Evolutionary conservation across 2,329 filamentous ascomycete genomes (phyloP), one percentile per base, ranked within the genome.

Genomic region (Diaporthe destruens): DNA sequence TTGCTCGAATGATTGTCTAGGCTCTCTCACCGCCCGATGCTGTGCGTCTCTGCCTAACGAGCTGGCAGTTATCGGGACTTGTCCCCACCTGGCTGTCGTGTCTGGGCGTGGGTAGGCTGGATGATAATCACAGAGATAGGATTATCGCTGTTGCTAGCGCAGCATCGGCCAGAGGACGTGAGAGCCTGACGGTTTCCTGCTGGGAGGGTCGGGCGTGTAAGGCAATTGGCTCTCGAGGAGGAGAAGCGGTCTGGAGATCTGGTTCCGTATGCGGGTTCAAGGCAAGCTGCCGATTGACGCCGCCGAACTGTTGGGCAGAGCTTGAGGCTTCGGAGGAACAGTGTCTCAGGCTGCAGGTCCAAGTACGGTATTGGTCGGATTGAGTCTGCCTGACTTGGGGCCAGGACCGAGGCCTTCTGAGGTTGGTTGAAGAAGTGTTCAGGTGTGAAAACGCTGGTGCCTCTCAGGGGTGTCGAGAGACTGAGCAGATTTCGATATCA

Each of bases 191-290:
- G 32, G 68, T 23, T 54, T 7, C 23, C 44, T 42, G 34, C 55
- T 44, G 44, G n/a, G 9, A 53, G 14, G 55, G 32, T 9, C 7
- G 32, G 14, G 55, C 44, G 23, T 56, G 44, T n/a, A 11, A 53
- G 8, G 55, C 44, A 18, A 23, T 29, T 9, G 20, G 55, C 23
- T 61, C 12, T 42, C 2, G 5, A 29, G 34, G 47, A 42, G 44
- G 47, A 42, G 44, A 54, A 16, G 68, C 55, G 68, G 68, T 70
- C 55, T 70, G 55, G 16, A 42, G 44, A 11, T 70, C 32, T 70
- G 68, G 68, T 70, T 70, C 55, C 55, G 68, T 61, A 70, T 70
- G 68, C 68, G 57, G 23, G 68, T 54, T 70, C 34, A 61, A 70
- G 32, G 68, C 68, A 70, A 42, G 55, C 55, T 61, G 55, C 68